Base-by-base conservation (phyloP, 139 green algal genomes). In the Chlorella sp. region DNA sequence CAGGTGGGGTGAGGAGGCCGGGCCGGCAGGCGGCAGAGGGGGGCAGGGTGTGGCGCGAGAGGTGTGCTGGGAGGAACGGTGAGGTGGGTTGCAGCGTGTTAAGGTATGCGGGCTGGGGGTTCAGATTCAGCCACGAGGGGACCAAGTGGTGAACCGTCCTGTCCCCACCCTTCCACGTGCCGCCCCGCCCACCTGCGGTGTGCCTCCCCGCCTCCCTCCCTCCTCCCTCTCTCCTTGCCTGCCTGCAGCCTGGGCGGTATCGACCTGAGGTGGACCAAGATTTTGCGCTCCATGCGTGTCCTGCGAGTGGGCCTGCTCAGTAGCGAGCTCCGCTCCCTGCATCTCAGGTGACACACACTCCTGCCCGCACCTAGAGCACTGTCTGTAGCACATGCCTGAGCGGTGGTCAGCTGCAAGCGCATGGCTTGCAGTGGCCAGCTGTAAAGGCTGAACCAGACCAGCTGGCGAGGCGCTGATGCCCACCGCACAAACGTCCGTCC, bases 261-360 rank as follows among this genome's bases (percentile, higher is more conserved):
- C 32, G 95, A 97, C 91, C 90, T 97, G 57, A 83, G 95, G 14
- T 97, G 95, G 95, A 94, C 96, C 86, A 95, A 96, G 66, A 93
- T 97, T 32, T 94, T 97, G 88, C 92, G 95, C 81, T 94, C 94
- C 2, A 91, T 98, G 89, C 93, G 96, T 14, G 92, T 98, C 76
- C 89, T 98, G 89, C 92, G 95, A 22, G 91, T 98, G 71, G 92
- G 90, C 28, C 88, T 98, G 69, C 90, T 98, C 88, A 90, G 91
- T 0, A 91, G 92, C 40, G 96, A 97, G 90, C 87, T 97, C 21
- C 89, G 92, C 22, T 89, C 87, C 26, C 95, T 98, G 91, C 89
- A 96, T 84, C 90, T 96, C 36, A 69, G 79, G 79, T 68, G 39
- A 11, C n/a, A n/a, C n/a, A n/a, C n/a, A n/a, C n/a, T n/a, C n/a